Evolutionary conservation across 192 early-diverging fungal genomes (phyloP).

Genomic region (Allomyces arbusculus): DNA sequence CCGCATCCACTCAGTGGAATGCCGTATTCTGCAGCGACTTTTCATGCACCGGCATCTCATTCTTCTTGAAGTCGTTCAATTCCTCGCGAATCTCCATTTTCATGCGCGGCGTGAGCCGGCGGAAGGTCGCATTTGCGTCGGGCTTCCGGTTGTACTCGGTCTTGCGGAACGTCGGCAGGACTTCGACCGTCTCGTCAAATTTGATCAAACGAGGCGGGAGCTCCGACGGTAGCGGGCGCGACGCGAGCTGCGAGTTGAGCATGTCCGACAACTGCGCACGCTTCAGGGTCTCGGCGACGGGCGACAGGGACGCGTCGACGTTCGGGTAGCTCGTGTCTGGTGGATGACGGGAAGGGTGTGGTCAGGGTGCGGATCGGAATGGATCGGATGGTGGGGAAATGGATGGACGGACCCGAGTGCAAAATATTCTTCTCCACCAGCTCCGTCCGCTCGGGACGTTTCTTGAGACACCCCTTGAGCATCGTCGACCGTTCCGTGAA

Average conservation of each 20-base stretch:
- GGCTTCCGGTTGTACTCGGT: slow-evolving; percentile 75
- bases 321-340: slow-evolving; percentile 3
- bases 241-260: slow-evolving; percentile 20
- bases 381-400: background rate
- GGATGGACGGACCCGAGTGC: slow-evolving; percentile 8
- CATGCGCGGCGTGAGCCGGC: slow-evolving; percentile 59
- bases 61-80: slow-evolving; percentile 81
- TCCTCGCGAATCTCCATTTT: slow-evolving; percentile 80
- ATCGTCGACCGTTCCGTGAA: slow-evolving; percentile 6
- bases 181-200: slow-evolving; percentile 34
- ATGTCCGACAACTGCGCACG: slow-evolving; percentile 19
- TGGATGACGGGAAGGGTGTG: background rate
- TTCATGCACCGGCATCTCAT: slow-evolving; percentile 76
- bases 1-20: slow-evolving; percentile 13
- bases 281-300: slow-evolving; percentile 19
- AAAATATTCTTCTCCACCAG: slow-evolving; percentile 31
- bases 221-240: slow-evolving; percentile 23
- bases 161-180: slow-evolving; percentile 36
- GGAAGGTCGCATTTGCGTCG: slow-evolving; percentile 57
- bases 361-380: too few relatives aligned
- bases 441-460: slow-evolving; percentile 22
- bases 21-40: slow-evolving; percentile 51
- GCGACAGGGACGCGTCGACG: slow-evolving; percentile 18
- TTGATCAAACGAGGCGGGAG: slow-evolving; percentile 13
- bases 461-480: slow-evolving; percentile 26